Conservation (phyloP, 176 grass and related monocot species). For the Dendrocalamus sinicus region DNA sequence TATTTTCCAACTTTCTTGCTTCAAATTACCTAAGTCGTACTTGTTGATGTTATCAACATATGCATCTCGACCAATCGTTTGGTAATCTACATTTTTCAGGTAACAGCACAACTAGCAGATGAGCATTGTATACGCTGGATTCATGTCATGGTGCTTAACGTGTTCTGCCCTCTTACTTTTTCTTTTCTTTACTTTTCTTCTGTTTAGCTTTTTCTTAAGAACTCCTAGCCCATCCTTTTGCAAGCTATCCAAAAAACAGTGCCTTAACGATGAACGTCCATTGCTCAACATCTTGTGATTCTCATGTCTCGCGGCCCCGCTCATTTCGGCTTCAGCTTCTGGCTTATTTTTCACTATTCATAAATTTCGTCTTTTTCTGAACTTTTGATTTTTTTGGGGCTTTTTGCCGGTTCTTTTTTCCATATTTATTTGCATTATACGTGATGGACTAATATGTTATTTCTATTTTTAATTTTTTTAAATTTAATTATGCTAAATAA, state of each 20-base stretch:
- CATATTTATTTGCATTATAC: too few species aligned
- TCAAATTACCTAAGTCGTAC: neutral
- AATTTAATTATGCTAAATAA: too few species aligned
- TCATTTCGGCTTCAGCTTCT: too few species aligned
- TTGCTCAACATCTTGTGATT: neutral
- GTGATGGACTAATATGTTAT: too few species aligned
- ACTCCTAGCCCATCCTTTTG: constrained; percentile 9
- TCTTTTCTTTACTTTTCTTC: neutral
- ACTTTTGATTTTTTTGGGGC: too few species aligned
- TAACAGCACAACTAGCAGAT: neutral
- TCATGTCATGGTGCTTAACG: constrained; percentile 23
- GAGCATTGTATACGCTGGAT: neutral
- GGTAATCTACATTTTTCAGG: neutral
- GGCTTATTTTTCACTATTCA: too few species aligned
- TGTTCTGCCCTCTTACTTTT: neutral
- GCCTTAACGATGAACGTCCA: neutral
- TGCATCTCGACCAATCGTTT: neutral
- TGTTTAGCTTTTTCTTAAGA: neutral
- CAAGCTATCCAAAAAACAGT: constrained; percentile 13
- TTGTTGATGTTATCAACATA: neutral
- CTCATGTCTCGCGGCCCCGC: too few species aligned
- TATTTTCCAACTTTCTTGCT: neutral
- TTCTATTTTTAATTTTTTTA: too few species aligned
- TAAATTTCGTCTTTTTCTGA: too few species aligned
- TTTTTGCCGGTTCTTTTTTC: too few species aligned